These are phyloP conservation scores for Kodamaea plutei DNA, from an alignment of 1,139 yeast genomes.

Conservation along the genomic window DNA sequence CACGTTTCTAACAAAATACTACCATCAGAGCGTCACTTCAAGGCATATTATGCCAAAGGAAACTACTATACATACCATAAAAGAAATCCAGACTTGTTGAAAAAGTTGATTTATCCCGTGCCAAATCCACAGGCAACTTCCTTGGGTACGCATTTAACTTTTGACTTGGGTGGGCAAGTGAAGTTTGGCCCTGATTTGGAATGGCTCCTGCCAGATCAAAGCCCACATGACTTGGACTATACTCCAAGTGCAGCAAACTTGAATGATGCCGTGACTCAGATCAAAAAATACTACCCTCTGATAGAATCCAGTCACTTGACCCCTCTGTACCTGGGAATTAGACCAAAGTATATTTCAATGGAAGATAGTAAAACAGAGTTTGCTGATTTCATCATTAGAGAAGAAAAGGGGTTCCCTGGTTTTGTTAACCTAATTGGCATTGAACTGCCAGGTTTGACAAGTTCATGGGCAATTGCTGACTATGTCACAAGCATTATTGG, in stretches of 20 bases:
- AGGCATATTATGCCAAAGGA: conserved; percentile 75
- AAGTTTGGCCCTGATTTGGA: conserved; percentile 89
- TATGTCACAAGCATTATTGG: too few relatives aligned
- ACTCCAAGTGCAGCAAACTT: conserved; percentile 46
- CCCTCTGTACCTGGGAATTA: conserved; percentile 75
- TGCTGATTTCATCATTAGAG: conserved; percentile 69
- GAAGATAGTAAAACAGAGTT: conserved; percentile 39
- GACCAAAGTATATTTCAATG: conserved; percentile 66
- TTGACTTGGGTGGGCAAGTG: conserved; percentile 76
- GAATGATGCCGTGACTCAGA: conserved; percentile 54
- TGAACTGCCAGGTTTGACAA: conserved; percentile 86
- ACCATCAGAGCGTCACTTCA: conserved; percentile 57
- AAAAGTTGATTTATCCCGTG: conserved; percentile 67
- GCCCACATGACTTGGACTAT: conserved; percentile 39
- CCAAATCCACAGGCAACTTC: conserved; percentile 71
- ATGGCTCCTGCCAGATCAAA: conserved; percentile 52
- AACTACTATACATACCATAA: conserved; percentile 60
- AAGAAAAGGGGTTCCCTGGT: conserved; percentile 66
- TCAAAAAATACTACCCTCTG: conserved; percentile 59
- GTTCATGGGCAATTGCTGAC: conserved; percentile 78
- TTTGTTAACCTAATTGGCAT: conserved; percentile 78
- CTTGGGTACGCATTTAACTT: conserved; percentile 81
- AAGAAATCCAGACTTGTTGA: conserved; percentile 32
- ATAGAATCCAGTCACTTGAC: conserved; percentile 48
- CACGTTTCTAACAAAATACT: conserved; percentile 61